Base-by-base conservation (phyloP, 768 basidiomycete genomes). In the Lactarius akahatsu region DNA sequence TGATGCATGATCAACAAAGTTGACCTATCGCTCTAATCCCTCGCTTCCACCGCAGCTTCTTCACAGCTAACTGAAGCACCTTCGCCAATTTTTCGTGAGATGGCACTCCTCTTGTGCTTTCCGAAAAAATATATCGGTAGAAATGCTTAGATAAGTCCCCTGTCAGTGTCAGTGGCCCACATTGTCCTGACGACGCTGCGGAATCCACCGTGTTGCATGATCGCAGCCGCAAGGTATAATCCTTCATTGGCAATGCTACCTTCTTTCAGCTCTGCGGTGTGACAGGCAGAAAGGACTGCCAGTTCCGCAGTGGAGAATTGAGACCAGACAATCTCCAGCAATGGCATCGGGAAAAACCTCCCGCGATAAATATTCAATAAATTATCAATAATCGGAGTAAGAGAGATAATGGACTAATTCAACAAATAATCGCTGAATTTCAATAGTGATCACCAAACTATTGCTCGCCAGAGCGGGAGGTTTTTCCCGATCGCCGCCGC, bases 171-270 rank as follows among this genome's bases (percentile, higher is more conserved):
- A 0, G 65, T 66, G 1, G 28, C 34, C 69, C 69, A 67, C 32
- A 64, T 50, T 8, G 61, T 67, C 15, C 52, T 62, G 2, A 67
- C 65, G 18, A 66, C 58, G 20, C 68, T 56, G 2, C 62, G 38
- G 57, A 68, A 70, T 16, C 69, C 63, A 18, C 43, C 60, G n/a
- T 55, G 62, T 18, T 63, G 64, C 43, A 67, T n/a, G n/a, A n/a
- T 50, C 0, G 65, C 70, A 7, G 57, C 65, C 1, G 60, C 60
- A 5, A 70, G 67, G 28, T 64, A 57, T 0, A 70, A 40, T 7
- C 36, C 62, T 36, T 69, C 69, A 3, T 70, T 64, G 2, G 63
- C 18, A 15, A 62, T 32, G 38, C 41, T 45, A 1, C 54, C 41
- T 3, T 58, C 58, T 1, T 56, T 64, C 23, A 43, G 30, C 11